Conservation (phyloP, 2,329 filamentous ascomycete species). For the Sporothrix variecibatus region DNA sequence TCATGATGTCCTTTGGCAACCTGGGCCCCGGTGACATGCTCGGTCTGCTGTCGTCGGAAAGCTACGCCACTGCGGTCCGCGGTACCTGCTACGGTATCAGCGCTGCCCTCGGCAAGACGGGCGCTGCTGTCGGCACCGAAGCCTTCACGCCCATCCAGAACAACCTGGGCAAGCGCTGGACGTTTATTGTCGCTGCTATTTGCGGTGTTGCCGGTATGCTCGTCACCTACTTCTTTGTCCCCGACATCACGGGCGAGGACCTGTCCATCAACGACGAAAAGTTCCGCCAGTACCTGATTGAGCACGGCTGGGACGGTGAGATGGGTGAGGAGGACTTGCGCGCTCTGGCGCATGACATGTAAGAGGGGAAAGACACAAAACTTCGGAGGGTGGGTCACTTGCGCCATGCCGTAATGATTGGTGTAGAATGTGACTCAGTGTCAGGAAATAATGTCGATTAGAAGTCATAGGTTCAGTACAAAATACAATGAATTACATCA, state of each 20-base stretch:
- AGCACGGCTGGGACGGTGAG: constrained; percentile 29
- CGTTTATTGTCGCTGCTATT: constrained; percentile 30
- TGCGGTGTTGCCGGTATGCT: constrained; percentile 30
- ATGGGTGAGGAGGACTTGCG: constrained; percentile 30
- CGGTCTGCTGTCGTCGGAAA: constrained; percentile 52
- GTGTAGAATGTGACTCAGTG: too few relatives aligned
- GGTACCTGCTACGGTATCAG: constrained; percentile 54
- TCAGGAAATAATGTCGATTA: too few relatives aligned
- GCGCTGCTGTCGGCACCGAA: constrained; percentile 51
- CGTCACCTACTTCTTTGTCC: constrained; percentile 28
- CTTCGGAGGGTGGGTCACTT: background rate
- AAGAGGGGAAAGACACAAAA: background rate
- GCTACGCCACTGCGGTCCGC: constrained; percentile 52
- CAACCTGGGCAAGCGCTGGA: constrained; percentile 30
- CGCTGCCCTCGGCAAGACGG: constrained; percentile 53
- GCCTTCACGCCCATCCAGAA: constrained; percentile 30
- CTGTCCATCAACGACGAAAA: constrained; percentile 27
- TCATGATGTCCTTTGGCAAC: constrained; percentile 52
- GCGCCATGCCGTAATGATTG: background rate
- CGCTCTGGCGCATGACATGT: constrained; percentile 18
- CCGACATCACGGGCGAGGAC: constrained; percentile 26
- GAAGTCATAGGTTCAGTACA: too few relatives aligned
- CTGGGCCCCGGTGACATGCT: constrained; percentile 52
- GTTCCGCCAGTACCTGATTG: constrained; percentile 27
- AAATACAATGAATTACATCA: background rate